A percentile compares a stretch with the other conserved stretches of the same genome.
These are phyloP conservation scores for Boechera divaricarpa DNA, from an alignment of 345 rosid genomes.

Conservation along the genomic window DNA sequence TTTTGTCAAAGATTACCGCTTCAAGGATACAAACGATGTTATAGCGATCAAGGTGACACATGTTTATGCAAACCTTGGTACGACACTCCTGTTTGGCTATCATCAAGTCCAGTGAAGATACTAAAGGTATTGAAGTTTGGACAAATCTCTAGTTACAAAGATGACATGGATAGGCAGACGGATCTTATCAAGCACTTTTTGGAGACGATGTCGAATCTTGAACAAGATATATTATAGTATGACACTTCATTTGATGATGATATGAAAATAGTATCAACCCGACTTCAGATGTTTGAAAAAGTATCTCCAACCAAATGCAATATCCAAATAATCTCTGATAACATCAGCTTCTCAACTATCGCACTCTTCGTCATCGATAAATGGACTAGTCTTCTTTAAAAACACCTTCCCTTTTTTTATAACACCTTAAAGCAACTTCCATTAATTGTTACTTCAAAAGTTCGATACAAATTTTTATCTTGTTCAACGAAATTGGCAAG, in stretches of 20 bases:
- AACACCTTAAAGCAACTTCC: too few relatives aligned
- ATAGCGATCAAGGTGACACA: background rate
- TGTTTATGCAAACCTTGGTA: constrained; percentile 34
- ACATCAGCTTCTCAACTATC: constrained; percentile 24
- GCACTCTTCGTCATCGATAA: constrained; percentile 21
- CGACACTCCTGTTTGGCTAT: constrained; percentile 1
- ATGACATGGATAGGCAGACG: constrained; percentile 23
- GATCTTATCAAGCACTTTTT: constrained; percentile 18
- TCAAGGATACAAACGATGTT: constrained; percentile 27
- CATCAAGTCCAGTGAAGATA: constrained; percentile 33
- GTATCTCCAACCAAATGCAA: constrained; percentile 34
- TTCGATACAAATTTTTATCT: too few relatives aligned
- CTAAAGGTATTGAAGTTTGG: constrained; percentile 36
- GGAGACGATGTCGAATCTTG: constrained; percentile 35
- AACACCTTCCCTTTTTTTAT: background rate
- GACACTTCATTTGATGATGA: constrained; percentile 14
- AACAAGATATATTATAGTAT: constrained; percentile 24
- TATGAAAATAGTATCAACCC: constrained; percentile 2
- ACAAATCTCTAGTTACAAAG: background rate
- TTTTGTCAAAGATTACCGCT: background rate
- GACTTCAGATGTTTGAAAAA: constrained; percentile 14
- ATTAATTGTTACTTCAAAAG: too few relatives aligned
- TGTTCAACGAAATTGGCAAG: too few relatives aligned
- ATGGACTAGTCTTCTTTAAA: constrained; percentile 23
- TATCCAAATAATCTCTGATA: constrained; percentile 31